phyloP scores from a whole-genome alignment of 306 rosid genomes.

The Cicer arietinum region DNA sequence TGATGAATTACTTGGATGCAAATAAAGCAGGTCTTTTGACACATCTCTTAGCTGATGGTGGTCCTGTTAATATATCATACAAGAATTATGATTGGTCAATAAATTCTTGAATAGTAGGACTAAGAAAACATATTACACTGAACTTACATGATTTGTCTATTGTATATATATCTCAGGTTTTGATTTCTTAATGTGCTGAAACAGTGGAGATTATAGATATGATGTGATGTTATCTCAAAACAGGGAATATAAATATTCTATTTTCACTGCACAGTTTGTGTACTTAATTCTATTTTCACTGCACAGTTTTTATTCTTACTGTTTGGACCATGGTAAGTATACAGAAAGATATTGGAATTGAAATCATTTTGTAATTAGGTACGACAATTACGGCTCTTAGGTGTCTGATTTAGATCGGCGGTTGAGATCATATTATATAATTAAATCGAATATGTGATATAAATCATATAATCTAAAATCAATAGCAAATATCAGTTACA shows the following conservation, averaged over 20 bases:
- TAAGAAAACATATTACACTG: conserved; percentile 27
- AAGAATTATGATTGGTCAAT: conserved; percentile 73
- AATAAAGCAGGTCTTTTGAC: conserved; percentile 84
- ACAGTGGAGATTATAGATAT: conserved; percentile 10
- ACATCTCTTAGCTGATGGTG: conserved; percentile 84
- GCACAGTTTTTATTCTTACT: background rate
- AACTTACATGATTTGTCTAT: background rate
- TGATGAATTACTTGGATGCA: conserved; percentile 73
- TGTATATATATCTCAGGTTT: conserved; percentile 30
- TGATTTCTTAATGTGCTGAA: conserved; percentile 5
- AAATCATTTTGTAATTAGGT: too few relatives aligned
- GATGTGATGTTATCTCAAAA: conserved; percentile 9
- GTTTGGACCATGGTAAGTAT: background rate
- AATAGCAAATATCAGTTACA: too few relatives aligned
- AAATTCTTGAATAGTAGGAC: conserved; percentile 50
- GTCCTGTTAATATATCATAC: conserved; percentile 63
- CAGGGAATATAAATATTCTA: background rate
- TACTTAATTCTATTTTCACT: conserved; percentile 1
- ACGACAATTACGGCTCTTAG: too few relatives aligned
- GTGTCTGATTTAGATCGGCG: too few relatives aligned
- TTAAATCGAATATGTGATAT: too few relatives aligned
- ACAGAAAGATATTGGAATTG: too few relatives aligned
- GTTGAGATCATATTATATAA: too few relatives aligned
- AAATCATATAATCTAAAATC: too few relatives aligned
- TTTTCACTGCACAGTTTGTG: background rate